Percentiles rank a stretch among this genome's conserved stretches.
Conservation (phyloP, 176 grass and related monocot genomes). For the Cenchrus purpureus region DNA sequence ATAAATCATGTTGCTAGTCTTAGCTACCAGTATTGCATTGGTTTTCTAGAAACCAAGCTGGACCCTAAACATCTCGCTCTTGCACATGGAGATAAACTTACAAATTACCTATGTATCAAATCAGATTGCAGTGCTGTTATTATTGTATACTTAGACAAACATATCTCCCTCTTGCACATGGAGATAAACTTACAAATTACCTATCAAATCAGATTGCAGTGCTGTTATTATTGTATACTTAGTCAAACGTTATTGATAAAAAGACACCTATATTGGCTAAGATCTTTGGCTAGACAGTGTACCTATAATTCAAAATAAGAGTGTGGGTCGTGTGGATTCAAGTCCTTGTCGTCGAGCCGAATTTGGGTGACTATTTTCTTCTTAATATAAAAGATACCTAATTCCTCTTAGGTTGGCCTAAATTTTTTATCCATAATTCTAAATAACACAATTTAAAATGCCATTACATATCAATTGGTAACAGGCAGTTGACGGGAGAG, state of each 20-base stretch:
- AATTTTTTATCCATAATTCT: background rate
- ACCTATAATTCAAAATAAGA: background rate
- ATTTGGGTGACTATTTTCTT: too few relatives aligned
- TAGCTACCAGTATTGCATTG: background rate
- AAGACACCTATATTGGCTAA: background rate
- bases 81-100: background rate
- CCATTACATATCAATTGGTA: slow-evolving; percentile 8
- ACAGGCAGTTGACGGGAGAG: slow-evolving; percentile 82
- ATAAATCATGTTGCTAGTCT: background rate
- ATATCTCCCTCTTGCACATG: background rate
- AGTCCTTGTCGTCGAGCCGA: too few relatives aligned
- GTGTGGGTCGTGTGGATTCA: too few relatives aligned
- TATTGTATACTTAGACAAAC: slow-evolving; percentile 17
- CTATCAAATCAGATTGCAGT: background rate
- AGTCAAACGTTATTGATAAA: background rate
- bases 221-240: background rate
- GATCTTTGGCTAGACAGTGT: background rate
- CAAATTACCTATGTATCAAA: background rate
- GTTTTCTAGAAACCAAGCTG: background rate
- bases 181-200: background rate
- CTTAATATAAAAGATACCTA: too few relatives aligned
- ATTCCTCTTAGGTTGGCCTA: too few relatives aligned
- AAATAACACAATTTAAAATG: background rate
- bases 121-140: background rate
- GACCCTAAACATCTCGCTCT: background rate